Evolutionary conservation across 768 basidiomycete genomes (phyloP).

Genomic region (Collybiopsis luxurians): DNA sequence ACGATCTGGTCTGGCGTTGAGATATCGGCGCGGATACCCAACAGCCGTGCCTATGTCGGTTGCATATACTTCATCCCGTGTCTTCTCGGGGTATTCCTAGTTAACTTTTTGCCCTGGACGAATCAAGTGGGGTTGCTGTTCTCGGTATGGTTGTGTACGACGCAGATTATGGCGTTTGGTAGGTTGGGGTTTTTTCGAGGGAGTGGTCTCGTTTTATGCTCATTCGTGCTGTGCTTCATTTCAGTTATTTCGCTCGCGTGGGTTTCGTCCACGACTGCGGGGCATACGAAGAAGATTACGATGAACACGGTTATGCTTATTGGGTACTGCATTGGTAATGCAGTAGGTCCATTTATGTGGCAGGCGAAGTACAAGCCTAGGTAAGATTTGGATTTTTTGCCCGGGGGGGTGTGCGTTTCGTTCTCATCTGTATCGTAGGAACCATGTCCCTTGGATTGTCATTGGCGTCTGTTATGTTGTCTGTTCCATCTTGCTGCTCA

Average conservation of each 20-base stretch:
- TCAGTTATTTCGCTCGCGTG: slow-evolving; percentile 56
- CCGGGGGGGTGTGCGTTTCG: background rate
- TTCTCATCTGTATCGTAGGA: slow-evolving; percentile 41
- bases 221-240: background rate
- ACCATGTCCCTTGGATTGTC: slow-evolving; percentile 74
- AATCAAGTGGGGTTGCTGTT: slow-evolving; percentile 67
- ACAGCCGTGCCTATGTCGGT: slow-evolving; percentile 61
- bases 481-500: slow-evolving; percentile 40
- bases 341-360: slow-evolving; percentile 73
- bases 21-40: slow-evolving; percentile 51
- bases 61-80: slow-evolving; percentile 62
- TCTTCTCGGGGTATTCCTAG: slow-evolving; percentile 56
- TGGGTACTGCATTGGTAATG: slow-evolving; percentile 64
- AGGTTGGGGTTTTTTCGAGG: background rate
- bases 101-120: slow-evolving; percentile 63
- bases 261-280: slow-evolving; percentile 62
- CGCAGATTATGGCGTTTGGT: slow-evolving; percentile 57
- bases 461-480: slow-evolving; percentile 61
- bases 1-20: slow-evolving; percentile 68
- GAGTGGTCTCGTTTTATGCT: background rate
- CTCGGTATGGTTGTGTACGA: slow-evolving; percentile 47
- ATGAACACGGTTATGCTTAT: slow-evolving; percentile 70
- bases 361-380: slow-evolving; percentile 56
- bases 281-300: slow-evolving; percentile 71
- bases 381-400: slow-evolving; percentile 26